A percentile compares a stretch with the other conserved stretches of the same genome.
These are phyloP conservation scores for Metarhizium anisopliae DNA, from an alignment of 2,329 filamentous ascomycete species.

Conservation along the genomic window DNA sequence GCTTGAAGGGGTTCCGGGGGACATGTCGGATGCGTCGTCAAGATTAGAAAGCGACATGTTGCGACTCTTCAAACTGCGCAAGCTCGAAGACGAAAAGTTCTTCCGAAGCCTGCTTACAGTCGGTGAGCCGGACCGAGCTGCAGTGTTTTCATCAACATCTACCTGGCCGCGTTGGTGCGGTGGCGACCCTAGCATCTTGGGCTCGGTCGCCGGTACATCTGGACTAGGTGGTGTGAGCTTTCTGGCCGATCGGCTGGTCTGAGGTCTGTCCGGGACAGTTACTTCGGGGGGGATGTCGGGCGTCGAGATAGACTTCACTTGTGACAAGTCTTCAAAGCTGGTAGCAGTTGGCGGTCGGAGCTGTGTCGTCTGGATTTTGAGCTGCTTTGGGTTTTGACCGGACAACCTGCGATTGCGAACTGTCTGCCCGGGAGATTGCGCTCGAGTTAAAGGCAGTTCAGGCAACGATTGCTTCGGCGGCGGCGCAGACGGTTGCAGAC, in stretches of 20 bases:
- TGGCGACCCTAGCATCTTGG: slow-evolving; percentile 18
- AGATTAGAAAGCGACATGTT: slow-evolving; percentile 60
- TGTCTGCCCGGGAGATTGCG: slow-evolving; percentile 30
- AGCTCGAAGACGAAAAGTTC: slow-evolving; percentile 61
- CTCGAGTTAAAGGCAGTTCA: slow-evolving; percentile 29
- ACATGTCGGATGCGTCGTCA: slow-evolving; percentile 56
- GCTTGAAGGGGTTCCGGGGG: slow-evolving; percentile 66
- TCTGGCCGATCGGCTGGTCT: slow-evolving; percentile 1
- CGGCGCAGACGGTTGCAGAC: slow-evolving; percentile 26
- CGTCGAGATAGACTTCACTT: slow-evolving; percentile 5
- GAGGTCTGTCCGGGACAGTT: slow-evolving; percentile 4
- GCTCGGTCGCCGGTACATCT: slow-evolving; percentile 7
- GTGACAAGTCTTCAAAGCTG: slow-evolving; percentile 2
- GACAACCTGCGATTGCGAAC: slow-evolving; percentile 74
- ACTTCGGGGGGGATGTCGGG: slow-evolving; percentile 7
- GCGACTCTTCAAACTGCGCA: slow-evolving; percentile 63
- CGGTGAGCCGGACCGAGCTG: slow-evolving; percentile 44
- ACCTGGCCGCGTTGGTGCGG: slow-evolving; percentile 22
- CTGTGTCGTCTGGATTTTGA: slow-evolving; percentile 74
- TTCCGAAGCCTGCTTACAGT: slow-evolving; percentile 44
- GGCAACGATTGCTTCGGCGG: slow-evolving; percentile 41
- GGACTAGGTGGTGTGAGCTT: slow-evolving; percentile 2
- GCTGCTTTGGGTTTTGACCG: slow-evolving; percentile 67
- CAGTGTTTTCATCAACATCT: slow-evolving; percentile 27
- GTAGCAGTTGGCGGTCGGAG: slow-evolving; percentile 14